phyloP scores from a whole-genome alignment of 1,139 yeast genomes.

The Pichia sp. region DNA sequence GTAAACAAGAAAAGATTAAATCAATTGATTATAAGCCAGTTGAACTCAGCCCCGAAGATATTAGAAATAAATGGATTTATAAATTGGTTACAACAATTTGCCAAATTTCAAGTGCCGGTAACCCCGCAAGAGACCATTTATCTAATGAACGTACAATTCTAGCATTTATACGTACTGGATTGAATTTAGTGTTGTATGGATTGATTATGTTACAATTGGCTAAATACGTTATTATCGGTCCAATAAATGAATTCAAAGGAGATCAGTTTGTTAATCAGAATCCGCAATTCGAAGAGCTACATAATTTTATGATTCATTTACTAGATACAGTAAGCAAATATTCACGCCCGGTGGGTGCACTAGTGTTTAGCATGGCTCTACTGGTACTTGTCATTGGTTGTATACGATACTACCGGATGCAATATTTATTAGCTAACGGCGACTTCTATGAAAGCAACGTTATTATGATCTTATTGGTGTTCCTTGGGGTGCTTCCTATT shows the following conservation, averaged over 20 bases:
- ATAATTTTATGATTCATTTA: neutral
- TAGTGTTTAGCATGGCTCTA: constrained; percentile 4
- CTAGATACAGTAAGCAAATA: constrained; percentile 1
- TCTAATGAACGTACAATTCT: constrained; percentile 76
- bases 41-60: neutral
- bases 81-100: neutral
- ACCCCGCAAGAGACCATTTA: constrained; percentile 31
- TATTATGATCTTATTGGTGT: neutral
- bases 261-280: no score
- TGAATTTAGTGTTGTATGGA: constrained; percentile 46
- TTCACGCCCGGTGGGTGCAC: constrained; percentile 4
- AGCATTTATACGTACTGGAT: constrained; percentile 66
- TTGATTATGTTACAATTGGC: constrained; percentile 46
- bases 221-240: constrained; percentile 29
- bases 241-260: constrained; percentile 7
- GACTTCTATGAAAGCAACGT: constrained; percentile 13
- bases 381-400: constrained; percentile 3
- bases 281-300: neutral
- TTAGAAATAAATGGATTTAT: neutral
- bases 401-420: constrained; percentile 6
- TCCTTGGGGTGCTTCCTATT: constrained; percentile 1
- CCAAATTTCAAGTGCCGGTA: constrained; percentile 8
- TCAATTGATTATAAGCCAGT: neutral
- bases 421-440: constrained; percentile 1
- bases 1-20: no score